phyloP scores from a whole-genome alignment of 1,139 yeast species.

The Suhomyces taliae region DNA sequence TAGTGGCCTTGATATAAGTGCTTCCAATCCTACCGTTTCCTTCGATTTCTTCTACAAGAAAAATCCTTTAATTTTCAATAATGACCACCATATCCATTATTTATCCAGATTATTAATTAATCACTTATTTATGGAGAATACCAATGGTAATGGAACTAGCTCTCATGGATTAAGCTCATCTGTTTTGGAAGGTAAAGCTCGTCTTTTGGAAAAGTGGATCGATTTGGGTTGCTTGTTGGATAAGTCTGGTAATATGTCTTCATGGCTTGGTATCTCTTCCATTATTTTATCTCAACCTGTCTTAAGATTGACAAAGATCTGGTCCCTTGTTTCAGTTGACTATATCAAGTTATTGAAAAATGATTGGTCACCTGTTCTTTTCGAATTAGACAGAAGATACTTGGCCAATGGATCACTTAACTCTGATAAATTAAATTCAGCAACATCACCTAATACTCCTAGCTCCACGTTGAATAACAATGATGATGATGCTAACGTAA shows the following conservation, averaged over 20 bases:
- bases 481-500: constrained; percentile 9
- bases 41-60: constrained; percentile 40
- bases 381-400: constrained; percentile 79
- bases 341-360: constrained; percentile 64
- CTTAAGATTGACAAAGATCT: constrained; percentile 67
- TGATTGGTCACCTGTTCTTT: constrained; percentile 94
- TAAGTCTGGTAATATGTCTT: constrained; percentile 86
- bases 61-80: constrained; percentile 62
- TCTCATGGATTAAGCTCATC: constrained; percentile 14
- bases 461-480: constrained; percentile 13
- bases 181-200: constrained; percentile 54
- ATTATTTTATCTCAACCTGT: constrained; percentile 82
- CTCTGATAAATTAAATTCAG: constrained; percentile 9
- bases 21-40: constrained; percentile 12
- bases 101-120: constrained; percentile 68
- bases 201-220: constrained; percentile 79
- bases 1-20: constrained; percentile 12
- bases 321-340: constrained; percentile 71
- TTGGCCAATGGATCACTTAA: constrained; percentile 40
- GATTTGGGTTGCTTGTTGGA: constrained; percentile 78
- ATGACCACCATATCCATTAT: constrained; percentile 68
- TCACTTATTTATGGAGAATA: constrained; percentile 61
- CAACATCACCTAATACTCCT: constrained; percentile 12
- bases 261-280: constrained; percentile 91
- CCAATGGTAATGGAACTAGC: constrained; percentile 2